Base-by-base conservation (phyloP, 805 yeast genomes). In the Zygosaccharomyces gambellarensis region DNA sequence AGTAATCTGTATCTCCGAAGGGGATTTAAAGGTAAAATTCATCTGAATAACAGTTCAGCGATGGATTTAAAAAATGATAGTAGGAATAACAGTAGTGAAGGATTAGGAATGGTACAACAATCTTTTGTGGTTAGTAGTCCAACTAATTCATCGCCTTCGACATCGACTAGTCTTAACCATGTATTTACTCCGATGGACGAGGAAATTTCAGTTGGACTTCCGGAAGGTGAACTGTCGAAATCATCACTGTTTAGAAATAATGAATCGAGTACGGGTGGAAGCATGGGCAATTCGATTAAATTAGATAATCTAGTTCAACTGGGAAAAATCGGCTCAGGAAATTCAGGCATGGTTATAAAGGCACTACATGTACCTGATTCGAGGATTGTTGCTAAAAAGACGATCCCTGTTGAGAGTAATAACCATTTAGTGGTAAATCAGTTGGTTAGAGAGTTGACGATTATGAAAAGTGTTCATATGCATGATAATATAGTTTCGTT, bases 341-440 rank as follows among this genome's bases (percentile, higher is more conserved):
- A 88, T 64, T 89, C 96, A 10, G 99, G 99, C 2, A 82, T 89
- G 1, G 99, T 94, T 2, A 73, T 85, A 41, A 89, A 90, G 62
- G 95, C 90, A 10, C 70, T 89, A 46, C 98, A 94, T 67, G 77
- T 87, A 4, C 97, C 98, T 9, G 83, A 92, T 8, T 88, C 90
- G 53, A 83, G 82, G 50, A 79, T 85, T 28, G 87, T 94, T 89
- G 98, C 99, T 12, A 82, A 87, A 56, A 94, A 94, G 63, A 81
- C 82, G 40, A 88, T 94, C 29, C 90, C 85, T 54, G 80, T 94
- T 25, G 98, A 92, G 60, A 82, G 86, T 57, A 87, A 88, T 62
- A 81, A 66, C 43, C 59, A 57, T 17, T 47, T 56, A 22, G 57
- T 63, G 7, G 59, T 64, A 17, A 63, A 60, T 45, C 97, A 90